Conservation (phyloP, 164 flowering plant species). For the Kalanchoe fedtschenkoi region DNA sequence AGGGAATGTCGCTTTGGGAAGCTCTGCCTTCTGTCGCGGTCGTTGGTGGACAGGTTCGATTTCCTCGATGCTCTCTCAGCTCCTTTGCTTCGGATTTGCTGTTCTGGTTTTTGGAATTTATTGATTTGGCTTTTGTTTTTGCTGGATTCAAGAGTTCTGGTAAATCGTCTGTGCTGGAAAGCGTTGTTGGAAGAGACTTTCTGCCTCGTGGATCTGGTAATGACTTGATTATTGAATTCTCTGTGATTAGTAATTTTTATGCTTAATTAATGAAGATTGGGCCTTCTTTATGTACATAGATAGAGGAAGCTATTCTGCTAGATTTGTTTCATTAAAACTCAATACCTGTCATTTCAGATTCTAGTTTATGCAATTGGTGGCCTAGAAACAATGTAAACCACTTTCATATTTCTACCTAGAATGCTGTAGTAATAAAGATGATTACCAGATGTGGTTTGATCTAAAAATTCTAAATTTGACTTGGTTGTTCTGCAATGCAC, state of each 20-base stretch:
- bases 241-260: not conserved
- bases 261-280: not conserved
- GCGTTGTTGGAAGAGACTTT: constrained; percentile 95
- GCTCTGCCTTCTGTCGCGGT: constrained; percentile 98
- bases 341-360: too few species aligned
- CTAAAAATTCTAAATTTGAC: not conserved
- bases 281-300: not conserved
- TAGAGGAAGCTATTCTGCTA: not conserved
- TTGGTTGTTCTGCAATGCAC: not conserved
- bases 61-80: not conserved
- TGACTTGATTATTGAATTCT: not conserved
- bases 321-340: too few species aligned
- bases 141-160: constrained; percentile 69
- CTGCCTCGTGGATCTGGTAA: constrained; percentile 99
- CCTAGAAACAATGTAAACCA: too few species aligned
- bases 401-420: too few species aligned
- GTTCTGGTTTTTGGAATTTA: constrained; percentile 2
- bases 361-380: too few species aligned
- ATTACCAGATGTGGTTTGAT: too few species aligned
- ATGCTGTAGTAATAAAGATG: too few species aligned
- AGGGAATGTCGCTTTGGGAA: constrained; percentile 98
- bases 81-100: constrained; percentile 3
- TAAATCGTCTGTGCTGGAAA: constrained; percentile 93
- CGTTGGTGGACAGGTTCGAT: constrained; percentile 85
- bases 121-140: not conserved